Percentiles rank a stretch among this genome's conserved stretches.
These are phyloP conservation scores for Drechslera avenae DNA, from an alignment of 2,329 filamentous ascomycete species.

Conservation along the genomic window DNA sequence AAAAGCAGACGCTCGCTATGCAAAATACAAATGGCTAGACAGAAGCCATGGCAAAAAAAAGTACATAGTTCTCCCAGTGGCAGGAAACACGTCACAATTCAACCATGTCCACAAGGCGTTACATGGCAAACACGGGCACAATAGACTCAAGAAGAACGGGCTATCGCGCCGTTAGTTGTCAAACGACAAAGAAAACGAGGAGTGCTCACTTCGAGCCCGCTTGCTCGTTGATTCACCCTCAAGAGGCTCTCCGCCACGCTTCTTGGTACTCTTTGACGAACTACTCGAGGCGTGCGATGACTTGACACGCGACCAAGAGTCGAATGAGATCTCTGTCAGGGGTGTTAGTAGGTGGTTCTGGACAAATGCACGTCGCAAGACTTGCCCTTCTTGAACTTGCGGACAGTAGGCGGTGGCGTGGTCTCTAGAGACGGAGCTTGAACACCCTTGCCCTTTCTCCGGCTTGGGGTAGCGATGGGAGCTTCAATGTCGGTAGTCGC, in stretches of 20 bases:
- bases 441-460: conserved; percentile 51
- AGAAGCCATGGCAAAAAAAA: not conserved
- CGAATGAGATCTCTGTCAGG: conserved; percentile 55
- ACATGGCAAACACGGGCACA: not conserved
- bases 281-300: conserved; percentile 41
- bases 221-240: conserved; percentile 36
- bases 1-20: conserved; percentile 21
- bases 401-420: conserved; percentile 63
- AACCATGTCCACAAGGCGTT: too few species aligned
- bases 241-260: conserved; percentile 41
- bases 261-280: conserved; percentile 46
- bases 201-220: conserved; percentile 41
- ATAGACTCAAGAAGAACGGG: conserved; percentile 20
- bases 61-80: not conserved
- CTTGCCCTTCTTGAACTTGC: conserved; percentile 66
- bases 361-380: not conserved
- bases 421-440: conserved; percentile 53
- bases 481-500: conserved; percentile 60
- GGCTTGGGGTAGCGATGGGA: conserved; percentile 36
- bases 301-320: conserved; percentile 72
- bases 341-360: conserved; percentile 13
- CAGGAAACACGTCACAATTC: too few species aligned
- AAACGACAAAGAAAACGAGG: conserved; percentile 31
- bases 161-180: conserved; percentile 32
- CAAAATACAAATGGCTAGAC: conserved; percentile 7